Evolutionary conservation across 805 yeast genomes (phyloP), one percentile per base, ranked within the genome.

Genomic region (Ogataea salicorniae): DNA sequence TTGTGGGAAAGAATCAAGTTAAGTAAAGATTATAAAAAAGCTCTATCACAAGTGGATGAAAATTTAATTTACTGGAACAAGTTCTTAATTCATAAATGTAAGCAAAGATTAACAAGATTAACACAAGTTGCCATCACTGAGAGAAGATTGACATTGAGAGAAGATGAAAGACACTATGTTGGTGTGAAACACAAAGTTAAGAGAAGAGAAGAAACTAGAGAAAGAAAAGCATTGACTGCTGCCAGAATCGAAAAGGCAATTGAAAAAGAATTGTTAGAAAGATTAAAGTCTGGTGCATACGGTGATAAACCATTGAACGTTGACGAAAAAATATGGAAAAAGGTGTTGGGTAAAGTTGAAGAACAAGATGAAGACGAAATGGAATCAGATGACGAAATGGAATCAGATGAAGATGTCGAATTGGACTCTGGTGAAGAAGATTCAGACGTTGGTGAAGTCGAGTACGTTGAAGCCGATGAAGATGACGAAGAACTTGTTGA

Each of bases 231-330:
- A 0, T 74, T 94, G 52, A 88, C 88, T 22, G 98, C 99, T 37
- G 99, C 99, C 23, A 87, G 87, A 74, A 88, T 94, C 57, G 99
- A 94, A 66, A 89, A 88, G 71, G 90, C 96, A 14, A 94, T 94
- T 58, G 99, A 94, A 69, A 89, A 89, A 71, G 99, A 94, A 69
- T 77, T 94, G 55, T 75, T 94, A 62, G 97, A 91, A 46, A 83
- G 99, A 69, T 79, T 94, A 62, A 94, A 94, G 81, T 83, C 92
- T 62, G 99, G 99, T 51, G 98, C 98, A 2, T 94, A 94, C 64
- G 99, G 99, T 55, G 98, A 94, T 63, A 88, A 92, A 68, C 99
- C 99, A 47, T 75, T 94, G 63, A 94, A 94, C 62, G 98, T 94
- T 35, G 98, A 94, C 60, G 97, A 92, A 62, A 84, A 84, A 70